Base-by-base conservation (phyloP, 2,329 filamentous ascomycete species). In the Cercospora sp. region DNA sequence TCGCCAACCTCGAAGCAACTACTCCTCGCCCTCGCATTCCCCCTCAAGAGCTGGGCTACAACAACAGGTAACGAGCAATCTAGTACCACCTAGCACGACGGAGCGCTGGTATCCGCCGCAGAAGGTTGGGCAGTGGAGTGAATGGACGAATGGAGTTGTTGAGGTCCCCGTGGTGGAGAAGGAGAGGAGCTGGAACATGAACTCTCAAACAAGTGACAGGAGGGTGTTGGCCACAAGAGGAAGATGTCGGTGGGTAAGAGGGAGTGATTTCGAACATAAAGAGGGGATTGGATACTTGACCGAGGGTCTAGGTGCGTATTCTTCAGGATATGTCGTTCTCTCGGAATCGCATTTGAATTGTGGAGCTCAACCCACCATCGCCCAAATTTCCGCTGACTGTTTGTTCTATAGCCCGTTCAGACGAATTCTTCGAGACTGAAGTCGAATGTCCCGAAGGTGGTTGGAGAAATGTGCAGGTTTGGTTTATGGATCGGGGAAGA, bases 51-150 rank as follows among this genome's bases (percentile, higher is more conserved):
- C 28, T 6, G 23, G 12, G 4, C 23, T 53, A 7, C 20, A 33
- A 13, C n/a, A 26, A 23, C 18, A 61, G 33, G 20, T 3, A 36
- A 4, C 48, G 13, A 53, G 23, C 20, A 53, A 16, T 16, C 12
- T 20, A 4, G n/a, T 67, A 18, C 61, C 48, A 1, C 31, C 51
- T 16, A 10, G 48, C 5, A 57, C 40, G 8, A 71, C 68, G 16
- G 68, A 68, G 26, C 45, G 66, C 3, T 69, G 66, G 68, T 71
- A 68, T 53, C 70, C 70, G 10, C 59, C 68, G 1, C 70, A 71
- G 18, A 55, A 48, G 6, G 20, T 30, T 3, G 65, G 66, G 2
- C 18, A 30, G 3, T 71, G 70, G 68, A 66, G 60, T 20, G 62
- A 58, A 12, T 69, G 70, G 70, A 45, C 40, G 30, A 23, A 36